Percentiles rank a stretch among this genome's conserved stretches.
These are phyloP conservation scores for Combretum micranthum DNA, from an alignment of 345 rosid genomes.

Conservation along the genomic window DNA sequence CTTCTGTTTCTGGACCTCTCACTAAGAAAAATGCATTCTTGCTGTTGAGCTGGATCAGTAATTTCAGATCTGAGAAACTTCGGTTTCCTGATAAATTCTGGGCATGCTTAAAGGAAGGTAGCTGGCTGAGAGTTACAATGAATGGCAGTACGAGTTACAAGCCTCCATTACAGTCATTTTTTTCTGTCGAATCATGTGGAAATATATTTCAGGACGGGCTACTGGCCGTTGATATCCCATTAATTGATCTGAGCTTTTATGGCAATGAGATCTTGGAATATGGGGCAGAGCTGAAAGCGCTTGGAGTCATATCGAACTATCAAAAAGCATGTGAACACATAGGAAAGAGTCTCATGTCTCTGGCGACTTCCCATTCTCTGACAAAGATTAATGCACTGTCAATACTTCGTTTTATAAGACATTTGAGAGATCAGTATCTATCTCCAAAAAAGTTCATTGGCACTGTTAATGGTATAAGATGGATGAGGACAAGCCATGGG, in stretches of 20 bases:
- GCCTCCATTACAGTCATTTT: conserved; percentile 58
- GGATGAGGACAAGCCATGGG: conserved; percentile 47
- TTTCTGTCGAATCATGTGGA: conserved; percentile 49
- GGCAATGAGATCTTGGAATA: conserved; percentile 30
- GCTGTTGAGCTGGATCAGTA: conserved; percentile 50
- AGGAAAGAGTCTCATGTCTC: conserved; percentile 47
- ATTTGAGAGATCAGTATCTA: conserved; percentile 29
- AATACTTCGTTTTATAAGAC: conserved; percentile 43
- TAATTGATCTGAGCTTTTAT: conserved; percentile 50
- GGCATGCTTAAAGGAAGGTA: conserved; percentile 39
- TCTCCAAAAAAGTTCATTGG: conserved; percentile 34
- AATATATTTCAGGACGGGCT: conserved; percentile 41
- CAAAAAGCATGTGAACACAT: conserved; percentile 45
- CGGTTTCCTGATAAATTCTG: conserved; percentile 37
- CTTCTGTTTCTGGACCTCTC: conserved; percentile 45
- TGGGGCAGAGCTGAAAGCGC: conserved; percentile 32
- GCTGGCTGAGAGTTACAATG: conserved; percentile 51
- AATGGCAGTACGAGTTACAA: conserved; percentile 35
- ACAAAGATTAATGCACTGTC: conserved; percentile 37
- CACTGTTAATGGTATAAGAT: conserved; percentile 27
- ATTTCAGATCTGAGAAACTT: conserved; percentile 1
- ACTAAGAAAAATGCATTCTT: conserved; percentile 40
- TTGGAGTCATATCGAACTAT: conserved; percentile 61
- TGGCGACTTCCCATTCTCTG: conserved; percentile 29
- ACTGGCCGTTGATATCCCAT: conserved; percentile 57